Evolutionary conservation across 176 grass and related monocot species (phyloP).

Genomic region (Cocos nucifera): DNA sequence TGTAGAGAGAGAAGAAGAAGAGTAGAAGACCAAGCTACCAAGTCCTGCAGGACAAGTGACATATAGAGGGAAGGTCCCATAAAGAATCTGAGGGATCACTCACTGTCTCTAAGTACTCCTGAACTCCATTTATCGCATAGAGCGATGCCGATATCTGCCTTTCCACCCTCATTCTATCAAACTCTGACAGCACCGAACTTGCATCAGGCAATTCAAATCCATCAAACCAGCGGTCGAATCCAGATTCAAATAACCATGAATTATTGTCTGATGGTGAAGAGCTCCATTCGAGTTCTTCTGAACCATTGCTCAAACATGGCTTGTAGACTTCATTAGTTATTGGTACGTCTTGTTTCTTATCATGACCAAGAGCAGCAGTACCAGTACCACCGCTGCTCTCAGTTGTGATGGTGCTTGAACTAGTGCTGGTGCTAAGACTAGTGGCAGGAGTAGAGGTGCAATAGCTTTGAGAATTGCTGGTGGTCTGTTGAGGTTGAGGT

Average conservation of each 20-base stretch:
- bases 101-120: conserved; percentile 73
- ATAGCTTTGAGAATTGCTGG: conserved; percentile 1
- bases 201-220: conserved; percentile 26
- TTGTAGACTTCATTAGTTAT: conserved; percentile 36
- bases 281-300: conserved; percentile 4
- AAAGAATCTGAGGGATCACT: conserved; percentile 42
- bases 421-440: conserved; percentile 9
- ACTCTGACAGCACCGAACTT: conserved; percentile 41
- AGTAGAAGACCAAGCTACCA: neutral
- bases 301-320: conserved; percentile 28
- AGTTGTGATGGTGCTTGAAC: conserved; percentile 6
- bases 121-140: conserved; percentile 63
- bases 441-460: conserved; percentile 2
- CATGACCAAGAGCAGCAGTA: neutral
- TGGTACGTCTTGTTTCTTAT: conserved; percentile 7
- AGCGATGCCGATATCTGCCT: conserved; percentile 63
- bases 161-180: conserved; percentile 83
- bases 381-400: conserved; percentile 12
- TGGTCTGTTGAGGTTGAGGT: conserved; percentile 2
- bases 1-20: too few species aligned
- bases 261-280: conserved; percentile 17
- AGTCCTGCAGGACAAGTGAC: conserved; percentile 37
- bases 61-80: conserved; percentile 53
- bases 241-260: conserved; percentile 54
- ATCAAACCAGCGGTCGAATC: conserved; percentile 37